A percentile compares a stretch with the other conserved stretches of the same genome.
These are phyloP conservation scores for Teunomyces panamensis DNA, from an alignment of 805 yeast genomes.

Conservation along the genomic window DNA sequence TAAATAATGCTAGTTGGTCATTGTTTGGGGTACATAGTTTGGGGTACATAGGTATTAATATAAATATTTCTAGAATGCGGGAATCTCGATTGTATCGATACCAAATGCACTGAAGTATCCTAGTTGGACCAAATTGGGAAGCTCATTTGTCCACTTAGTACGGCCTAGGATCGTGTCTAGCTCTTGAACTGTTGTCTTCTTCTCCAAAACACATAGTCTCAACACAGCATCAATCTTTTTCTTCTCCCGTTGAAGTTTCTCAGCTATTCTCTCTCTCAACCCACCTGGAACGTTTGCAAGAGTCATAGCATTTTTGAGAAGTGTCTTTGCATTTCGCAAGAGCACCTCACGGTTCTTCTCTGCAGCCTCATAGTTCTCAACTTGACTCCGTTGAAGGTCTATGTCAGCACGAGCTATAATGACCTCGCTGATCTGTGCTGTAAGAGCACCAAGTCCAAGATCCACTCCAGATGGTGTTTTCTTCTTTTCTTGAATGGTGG, in stretches of 20 bases:
- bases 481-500: slow-evolving; percentile 14
- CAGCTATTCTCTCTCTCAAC: slow-evolving; percentile 44
- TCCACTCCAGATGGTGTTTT: slow-evolving; percentile 15
- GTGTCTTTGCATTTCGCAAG: slow-evolving; percentile 36
- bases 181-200: slow-evolving; percentile 27
- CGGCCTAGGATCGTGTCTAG: slow-evolving; percentile 31
- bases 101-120: slow-evolving; percentile 27
- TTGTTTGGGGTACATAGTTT: background rate
- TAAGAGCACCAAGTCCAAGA: slow-evolving; percentile 27
- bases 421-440: slow-evolving; percentile 39
- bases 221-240: slow-evolving; percentile 43
- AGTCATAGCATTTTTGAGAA: slow-evolving; percentile 46
- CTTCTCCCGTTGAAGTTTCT: slow-evolving; percentile 41
- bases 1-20: background rate
- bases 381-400: slow-evolving; percentile 46
- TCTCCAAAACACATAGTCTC: slow-evolving; percentile 46
- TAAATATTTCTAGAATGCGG: background rate
- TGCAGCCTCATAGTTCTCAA: slow-evolving; percentile 28
- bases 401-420: slow-evolving; percentile 52
- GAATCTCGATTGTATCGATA: slow-evolving; percentile 4
- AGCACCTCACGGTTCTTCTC: slow-evolving; percentile 28
- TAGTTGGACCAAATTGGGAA: slow-evolving; percentile 19
- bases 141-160: slow-evolving; percentile 27
- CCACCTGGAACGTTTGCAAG: slow-evolving; percentile 50
- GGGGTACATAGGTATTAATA: background rate